Conservation (phyloP, 495 filamentous ascomycete species). For the Terfezia boudieri region DNA sequence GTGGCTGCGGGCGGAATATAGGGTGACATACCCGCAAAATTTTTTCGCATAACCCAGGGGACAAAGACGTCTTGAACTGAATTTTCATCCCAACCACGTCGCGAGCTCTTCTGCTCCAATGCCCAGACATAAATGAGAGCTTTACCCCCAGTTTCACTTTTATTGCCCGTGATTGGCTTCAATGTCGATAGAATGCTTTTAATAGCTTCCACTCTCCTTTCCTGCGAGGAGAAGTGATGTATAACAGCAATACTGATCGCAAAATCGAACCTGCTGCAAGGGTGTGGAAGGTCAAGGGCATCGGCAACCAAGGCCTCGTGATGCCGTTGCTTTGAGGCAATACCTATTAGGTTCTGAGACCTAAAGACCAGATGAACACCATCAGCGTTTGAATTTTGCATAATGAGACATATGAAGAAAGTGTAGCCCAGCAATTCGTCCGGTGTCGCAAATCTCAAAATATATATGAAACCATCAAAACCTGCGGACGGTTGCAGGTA, state of each 20-base stretch:
- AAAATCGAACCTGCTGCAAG: constrained; percentile 53
- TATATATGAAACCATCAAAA: too few species aligned
- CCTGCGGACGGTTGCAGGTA: too few species aligned
- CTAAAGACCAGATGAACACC: constrained; percentile 4
- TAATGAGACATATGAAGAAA: too few species aligned
- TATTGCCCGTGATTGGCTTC: constrained; percentile 20
- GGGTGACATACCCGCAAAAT: background rate
- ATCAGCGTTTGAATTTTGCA: background rate
- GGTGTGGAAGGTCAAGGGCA: constrained; percentile 47
- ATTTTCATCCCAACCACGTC: constrained; percentile 77
- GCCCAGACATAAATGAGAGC: constrained; percentile 91
- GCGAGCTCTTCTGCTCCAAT: constrained; percentile 71
- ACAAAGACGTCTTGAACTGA: constrained; percentile 85
- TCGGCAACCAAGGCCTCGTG: constrained; percentile 44
- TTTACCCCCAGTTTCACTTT: constrained; percentile 30
- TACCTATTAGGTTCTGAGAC: constrained; percentile 1
- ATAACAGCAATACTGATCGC: constrained; percentile 86
- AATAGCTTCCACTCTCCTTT: constrained; percentile 51
- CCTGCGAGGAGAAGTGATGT: constrained; percentile 76
- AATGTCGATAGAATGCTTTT: constrained; percentile 47
- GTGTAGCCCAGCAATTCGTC: constrained; percentile 30
- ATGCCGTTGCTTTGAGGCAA: background rate
- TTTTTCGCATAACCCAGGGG: constrained; percentile 52
- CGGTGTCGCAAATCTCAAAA: background rate
- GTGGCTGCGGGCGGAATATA: background rate